Evolutionary conservation across 805 yeast genomes (phyloP).

Genomic region (Wickerhamiella sergipiensis): DNA sequence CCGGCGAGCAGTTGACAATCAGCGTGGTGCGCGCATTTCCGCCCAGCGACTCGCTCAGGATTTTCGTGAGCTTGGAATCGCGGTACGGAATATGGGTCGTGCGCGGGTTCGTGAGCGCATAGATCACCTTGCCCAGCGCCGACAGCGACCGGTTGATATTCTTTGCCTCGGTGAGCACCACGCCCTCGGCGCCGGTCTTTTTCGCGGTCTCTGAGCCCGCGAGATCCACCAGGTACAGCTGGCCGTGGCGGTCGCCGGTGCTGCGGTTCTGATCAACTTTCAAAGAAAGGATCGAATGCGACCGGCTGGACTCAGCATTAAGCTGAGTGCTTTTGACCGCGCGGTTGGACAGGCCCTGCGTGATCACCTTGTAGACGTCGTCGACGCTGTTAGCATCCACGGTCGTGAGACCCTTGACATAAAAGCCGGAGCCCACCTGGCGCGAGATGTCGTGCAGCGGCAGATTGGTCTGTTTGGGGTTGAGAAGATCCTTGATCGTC

Average conservation of each 20-base stretch:
- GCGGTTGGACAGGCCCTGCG: constrained; percentile 44
- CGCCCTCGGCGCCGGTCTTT: constrained; percentile 66
- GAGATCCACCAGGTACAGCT: constrained; percentile 62
- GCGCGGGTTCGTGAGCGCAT: constrained; percentile 58
- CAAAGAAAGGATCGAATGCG: constrained; percentile 68
- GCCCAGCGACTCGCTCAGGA: constrained; percentile 66
- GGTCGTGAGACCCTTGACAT: constrained; percentile 56
- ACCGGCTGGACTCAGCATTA: constrained; percentile 63
- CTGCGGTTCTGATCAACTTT: constrained; percentile 44
- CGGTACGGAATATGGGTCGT: constrained; percentile 58
- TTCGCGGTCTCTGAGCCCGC: constrained; percentile 79
- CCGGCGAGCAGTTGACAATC: constrained; percentile 61
- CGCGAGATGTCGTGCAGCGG: constrained; percentile 3
- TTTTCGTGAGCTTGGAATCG: constrained; percentile 65
- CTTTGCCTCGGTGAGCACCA: constrained; percentile 67
- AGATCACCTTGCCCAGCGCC: constrained; percentile 67
- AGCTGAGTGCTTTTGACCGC: constrained; percentile 49
- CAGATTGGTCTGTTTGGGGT: constrained; percentile 22
- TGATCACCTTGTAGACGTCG: constrained; percentile 45
- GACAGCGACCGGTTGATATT: constrained; percentile 69
- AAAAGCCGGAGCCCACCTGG: constrained; percentile 38
- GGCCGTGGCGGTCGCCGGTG: constrained; percentile 49
- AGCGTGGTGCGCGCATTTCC: constrained; percentile 71
- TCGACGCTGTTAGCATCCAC: constrained; percentile 42
- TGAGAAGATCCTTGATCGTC: constrained; percentile 53